Conservation (phyloP, 495 filamentous ascomycete genomes). For the Aspergillus saccharolyticus region DNA sequence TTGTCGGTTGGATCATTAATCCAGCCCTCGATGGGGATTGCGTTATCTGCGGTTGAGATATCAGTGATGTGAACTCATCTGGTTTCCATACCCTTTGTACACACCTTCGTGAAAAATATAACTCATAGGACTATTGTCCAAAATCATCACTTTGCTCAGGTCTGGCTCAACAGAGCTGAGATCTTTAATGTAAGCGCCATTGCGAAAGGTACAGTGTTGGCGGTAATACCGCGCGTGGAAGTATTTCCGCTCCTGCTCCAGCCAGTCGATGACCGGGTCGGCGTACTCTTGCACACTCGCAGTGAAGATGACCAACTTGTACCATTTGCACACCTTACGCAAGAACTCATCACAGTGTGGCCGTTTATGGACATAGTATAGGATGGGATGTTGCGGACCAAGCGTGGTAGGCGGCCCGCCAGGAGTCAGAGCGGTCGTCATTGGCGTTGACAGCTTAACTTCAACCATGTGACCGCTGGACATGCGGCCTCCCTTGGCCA, state of each 20-base stretch:
- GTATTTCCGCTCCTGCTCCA: slow-evolving; percentile 93
- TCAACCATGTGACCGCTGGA: slow-evolving; percentile 98
- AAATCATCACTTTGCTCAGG: slow-evolving; percentile 93
- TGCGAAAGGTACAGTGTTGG: slow-evolving; percentile 92
- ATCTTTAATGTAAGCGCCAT: slow-evolving; percentile 97
- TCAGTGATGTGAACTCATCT: not conserved
- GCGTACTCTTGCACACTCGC: slow-evolving; percentile 98
- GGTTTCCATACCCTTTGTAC: too few relatives aligned
- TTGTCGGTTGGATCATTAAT: slow-evolving; percentile 60
- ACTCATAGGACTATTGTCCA: slow-evolving; percentile 96
- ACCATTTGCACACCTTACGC: slow-evolving; percentile 94
- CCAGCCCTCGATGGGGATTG: slow-evolving; percentile 36
- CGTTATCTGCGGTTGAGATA: slow-evolving; percentile 24
- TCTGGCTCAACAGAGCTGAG: slow-evolving; percentile 93
- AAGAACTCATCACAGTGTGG: slow-evolving; percentile 96
- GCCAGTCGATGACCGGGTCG: slow-evolving; percentile 97
- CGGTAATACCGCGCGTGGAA: slow-evolving; percentile 89
- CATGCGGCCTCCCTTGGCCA: slow-evolving; percentile 94
- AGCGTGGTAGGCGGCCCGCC: slow-evolving; percentile 58
- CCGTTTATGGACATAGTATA: slow-evolving; percentile 98
- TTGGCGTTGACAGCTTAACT: slow-evolving; percentile 71
- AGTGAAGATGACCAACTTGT: slow-evolving; percentile 95
- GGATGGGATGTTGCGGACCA: slow-evolving; percentile 87
- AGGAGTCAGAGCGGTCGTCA: slow-evolving; percentile 54
- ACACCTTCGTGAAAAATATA: slow-evolving; percentile 98